Evolutionary conservation across 768 basidiomycete genomes (phyloP).

Genomic region (Gyrodon lividus): DNA sequence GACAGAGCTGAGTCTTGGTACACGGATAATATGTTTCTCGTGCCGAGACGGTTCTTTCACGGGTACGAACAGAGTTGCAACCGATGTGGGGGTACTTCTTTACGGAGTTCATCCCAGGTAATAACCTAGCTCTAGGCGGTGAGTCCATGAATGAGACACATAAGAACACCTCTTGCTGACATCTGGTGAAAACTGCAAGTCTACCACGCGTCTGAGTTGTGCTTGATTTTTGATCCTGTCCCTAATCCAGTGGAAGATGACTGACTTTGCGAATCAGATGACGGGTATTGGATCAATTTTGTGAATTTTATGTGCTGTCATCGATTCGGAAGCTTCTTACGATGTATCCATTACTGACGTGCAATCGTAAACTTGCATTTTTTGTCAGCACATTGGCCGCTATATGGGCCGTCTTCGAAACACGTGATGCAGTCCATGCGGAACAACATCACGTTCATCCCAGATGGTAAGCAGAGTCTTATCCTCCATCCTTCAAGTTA

Average conservation of each 20-base stretch:
- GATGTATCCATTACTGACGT: background rate
- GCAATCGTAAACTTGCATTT: too few species aligned
- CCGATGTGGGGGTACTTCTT: conserved; percentile 56
- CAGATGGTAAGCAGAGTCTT: conserved; percentile 51
- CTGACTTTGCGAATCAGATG: conserved; percentile 46
- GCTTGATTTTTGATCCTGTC: conserved; percentile 37
- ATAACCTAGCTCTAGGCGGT: conserved; percentile 49
- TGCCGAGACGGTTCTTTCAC: conserved; percentile 49
- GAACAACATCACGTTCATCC: conserved; percentile 51
- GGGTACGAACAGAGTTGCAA: conserved; percentile 43
- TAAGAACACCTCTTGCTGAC: background rate
- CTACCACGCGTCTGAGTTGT: conserved; percentile 15
- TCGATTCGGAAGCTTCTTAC: background rate
- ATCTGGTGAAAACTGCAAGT: conserved; percentile 4
- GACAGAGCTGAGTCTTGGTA: conserved; percentile 59
- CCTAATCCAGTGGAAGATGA: conserved; percentile 42
- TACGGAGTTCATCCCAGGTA: conserved; percentile 58
- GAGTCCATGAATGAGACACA: conserved; percentile 7
- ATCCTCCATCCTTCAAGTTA: too few species aligned
- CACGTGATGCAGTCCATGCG: conserved; percentile 49
- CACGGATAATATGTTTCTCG: conserved; percentile 55
- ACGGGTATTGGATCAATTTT: conserved; percentile 57
- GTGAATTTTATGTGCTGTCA: conserved; percentile 50
- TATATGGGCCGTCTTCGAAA: conserved; percentile 34
- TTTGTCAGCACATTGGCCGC: conserved; percentile 40